Base-by-base conservation (phyloP, 2,329 filamentous ascomycete species). In the Fusarium setosum region DNA sequence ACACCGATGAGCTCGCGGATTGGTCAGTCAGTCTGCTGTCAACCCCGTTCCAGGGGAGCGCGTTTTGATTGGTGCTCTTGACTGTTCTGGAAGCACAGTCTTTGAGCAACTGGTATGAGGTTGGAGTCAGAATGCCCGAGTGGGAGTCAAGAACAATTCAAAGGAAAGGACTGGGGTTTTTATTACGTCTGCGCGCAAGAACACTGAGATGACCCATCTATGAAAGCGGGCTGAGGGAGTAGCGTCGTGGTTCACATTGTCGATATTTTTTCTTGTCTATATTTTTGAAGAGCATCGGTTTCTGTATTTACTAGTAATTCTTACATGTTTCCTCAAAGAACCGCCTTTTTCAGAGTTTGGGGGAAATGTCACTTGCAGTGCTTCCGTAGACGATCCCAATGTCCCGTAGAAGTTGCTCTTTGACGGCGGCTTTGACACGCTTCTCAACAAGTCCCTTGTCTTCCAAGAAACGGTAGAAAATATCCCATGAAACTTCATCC, bases 381-480 rank as follows among this genome's bases (percentile, higher is more conserved):
- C n/a, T 53, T 9, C 79, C 79, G 31, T 80, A 82, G 2, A 81
- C 78, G 48, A 81, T 74, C 1, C 60, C 71, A 9, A 69, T 57
- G 37, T 82, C 78, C 48, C 61, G 71, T 0, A 56, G 60, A 63
- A 81, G 66, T 13, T 74, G 72, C 3, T 79, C 68, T 15, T 50
- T 57, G 1, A 61, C 56, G 1, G 63, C 69, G 5, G 55, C 55
- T 26, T 63, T 73, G 31, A 59, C 38, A 6, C 62, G 65, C 18
- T 60, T 70, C 26, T 59, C 55, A 15, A 61, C 26, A 6, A 66
- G 41, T 10, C 64, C 63, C 50, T 71, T 76, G 21, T 60, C 61
- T 48, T 74, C 70, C 23, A 83, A 55, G 54, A 80, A 84, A 4
- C 82, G 72, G 13, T 59, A 53, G 42, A 80, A 76, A 53, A 85